A percentile compares a stretch with the other conserved stretches of the same genome.
Evolutionary conservation across 768 basidiomycete species (phyloP).

Genomic region (Panaeolus papilionaceus): DNA sequence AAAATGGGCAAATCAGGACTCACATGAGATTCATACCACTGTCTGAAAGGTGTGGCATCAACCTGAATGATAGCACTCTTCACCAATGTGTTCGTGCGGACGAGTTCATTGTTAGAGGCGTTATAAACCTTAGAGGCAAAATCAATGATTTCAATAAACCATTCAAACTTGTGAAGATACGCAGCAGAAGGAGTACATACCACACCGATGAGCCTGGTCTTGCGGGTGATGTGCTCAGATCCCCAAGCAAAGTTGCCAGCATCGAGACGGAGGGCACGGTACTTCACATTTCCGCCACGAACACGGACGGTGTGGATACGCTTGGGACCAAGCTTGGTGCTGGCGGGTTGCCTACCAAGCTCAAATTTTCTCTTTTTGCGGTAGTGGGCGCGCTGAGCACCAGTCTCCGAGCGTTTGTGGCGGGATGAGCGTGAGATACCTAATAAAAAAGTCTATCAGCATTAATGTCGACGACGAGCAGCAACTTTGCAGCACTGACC

Average conservation of each 20-base stretch:
- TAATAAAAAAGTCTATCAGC: slow-evolving; percentile 35
- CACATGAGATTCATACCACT: slow-evolving; percentile 99
- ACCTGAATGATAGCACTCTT: slow-evolving; percentile 96
- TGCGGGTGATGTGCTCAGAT: slow-evolving; percentile 91
- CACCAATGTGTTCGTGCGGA: slow-evolving; percentile 99
- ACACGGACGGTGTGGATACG: slow-evolving; percentile 95
- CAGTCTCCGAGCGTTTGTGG: slow-evolving; percentile 95
- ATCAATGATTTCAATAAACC: not conserved
- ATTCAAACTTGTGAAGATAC: not conserved
- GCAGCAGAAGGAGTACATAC: slow-evolving; percentile 57
- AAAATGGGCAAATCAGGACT: slow-evolving; percentile 39
- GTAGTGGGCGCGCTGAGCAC: slow-evolving; percentile 92
- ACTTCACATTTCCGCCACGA: slow-evolving; percentile 95
- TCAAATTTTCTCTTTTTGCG: slow-evolving; percentile 99
- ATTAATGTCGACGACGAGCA: slow-evolving; percentile 25
- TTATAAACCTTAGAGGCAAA: slow-evolving; percentile 82
- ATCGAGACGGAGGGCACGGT: slow-evolving; percentile 96
- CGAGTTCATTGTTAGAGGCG: slow-evolving; percentile 99
- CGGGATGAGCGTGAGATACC: slow-evolving; percentile 98
- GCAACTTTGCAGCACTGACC: slow-evolving; percentile 57
- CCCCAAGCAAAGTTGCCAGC: slow-evolving; percentile 99
- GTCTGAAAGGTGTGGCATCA: slow-evolving; percentile 98
- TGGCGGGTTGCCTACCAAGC: slow-evolving; percentile 97
- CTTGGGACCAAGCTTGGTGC: slow-evolving; percentile 95
- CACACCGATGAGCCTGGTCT: slow-evolving; percentile 96